These are phyloP conservation scores for Phragmites australis DNA, from an alignment of 176 grass and related monocot genomes.

Conservation along the genomic window DNA sequence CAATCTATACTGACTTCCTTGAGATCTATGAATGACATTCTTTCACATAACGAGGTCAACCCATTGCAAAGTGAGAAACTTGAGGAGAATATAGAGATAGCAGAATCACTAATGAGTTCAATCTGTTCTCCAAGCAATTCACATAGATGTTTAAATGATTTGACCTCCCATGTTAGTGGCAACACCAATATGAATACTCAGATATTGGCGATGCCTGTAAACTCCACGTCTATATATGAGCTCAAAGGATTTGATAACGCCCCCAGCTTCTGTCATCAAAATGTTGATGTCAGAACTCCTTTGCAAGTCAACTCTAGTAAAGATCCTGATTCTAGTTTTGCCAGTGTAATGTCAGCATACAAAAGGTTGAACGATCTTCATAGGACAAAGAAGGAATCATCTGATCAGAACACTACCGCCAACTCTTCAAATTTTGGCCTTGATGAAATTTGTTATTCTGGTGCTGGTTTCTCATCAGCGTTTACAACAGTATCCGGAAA, in stretches of 20 bases:
- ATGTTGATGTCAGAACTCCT: constrained; percentile 30
- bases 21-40: constrained; percentile 28
- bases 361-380: constrained; percentile 37
- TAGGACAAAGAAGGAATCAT: constrained; percentile 27
- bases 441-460: constrained; percentile 24
- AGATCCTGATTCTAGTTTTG: constrained; percentile 37
- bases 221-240: constrained; percentile 47
- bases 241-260: constrained; percentile 34
- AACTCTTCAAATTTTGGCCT: constrained; percentile 25
- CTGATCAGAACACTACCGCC: constrained; percentile 13
- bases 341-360: constrained; percentile 14
- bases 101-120: constrained; percentile 38
- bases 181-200: constrained; percentile 21
- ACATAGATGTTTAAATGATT: constrained; percentile 41
- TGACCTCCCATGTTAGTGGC: constrained; percentile 33
- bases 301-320: constrained; percentile 29
- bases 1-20: constrained; percentile 35
- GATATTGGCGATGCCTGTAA: constrained; percentile 49
- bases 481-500: neutral
- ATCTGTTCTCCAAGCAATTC: constrained; percentile 40
- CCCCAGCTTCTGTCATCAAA: constrained; percentile 34
- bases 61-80: constrained; percentile 16
- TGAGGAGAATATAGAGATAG: constrained; percentile 36
- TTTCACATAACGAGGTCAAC: constrained; percentile 31
- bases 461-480: neutral